These are phyloP conservation scores for Rubroshorea leprosula DNA, from an alignment of 345 rosid species.

Conservation along the genomic window DNA sequence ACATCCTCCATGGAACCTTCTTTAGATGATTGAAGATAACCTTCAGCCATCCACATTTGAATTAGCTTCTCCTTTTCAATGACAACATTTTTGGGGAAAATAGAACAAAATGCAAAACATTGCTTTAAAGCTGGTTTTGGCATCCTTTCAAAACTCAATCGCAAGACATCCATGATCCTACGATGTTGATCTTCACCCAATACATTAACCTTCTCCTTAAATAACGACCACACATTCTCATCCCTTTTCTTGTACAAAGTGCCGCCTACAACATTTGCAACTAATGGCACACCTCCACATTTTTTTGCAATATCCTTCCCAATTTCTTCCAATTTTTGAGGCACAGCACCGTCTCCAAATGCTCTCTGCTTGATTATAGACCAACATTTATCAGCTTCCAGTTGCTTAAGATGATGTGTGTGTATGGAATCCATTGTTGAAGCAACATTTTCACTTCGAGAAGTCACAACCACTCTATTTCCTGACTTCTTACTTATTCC, in stretches of 20 bases:
- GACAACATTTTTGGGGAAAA: not conserved
- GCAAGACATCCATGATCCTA: not conserved
- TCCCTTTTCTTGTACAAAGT: not conserved
- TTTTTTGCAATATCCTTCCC: not conserved
- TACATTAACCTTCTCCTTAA: not conserved
- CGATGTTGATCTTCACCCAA: not conserved
- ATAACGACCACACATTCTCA: not conserved
- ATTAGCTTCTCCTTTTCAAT: constrained; percentile 7
- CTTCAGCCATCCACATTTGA: constrained; percentile 28
- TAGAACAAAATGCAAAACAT: constrained; percentile 13
- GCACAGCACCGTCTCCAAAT: not conserved
- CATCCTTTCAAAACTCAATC: constrained; percentile 11
- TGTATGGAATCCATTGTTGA: not conserved
- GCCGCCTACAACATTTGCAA: not conserved
- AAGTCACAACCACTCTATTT: not conserved
- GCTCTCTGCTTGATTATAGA: not conserved
- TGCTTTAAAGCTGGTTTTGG: constrained; percentile 2
- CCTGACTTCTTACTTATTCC: not conserved
- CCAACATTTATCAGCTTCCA: not conserved
- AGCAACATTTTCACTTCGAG: not conserved
- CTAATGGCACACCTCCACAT: not conserved
- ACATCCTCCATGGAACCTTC: no score
- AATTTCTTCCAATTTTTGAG: not conserved
- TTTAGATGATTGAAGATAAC: no score
- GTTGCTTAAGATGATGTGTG: not conserved